phyloP scores from a whole-genome alignment of 2,329 filamentous ascomycete species.

The Microdochium nivale region DNA sequence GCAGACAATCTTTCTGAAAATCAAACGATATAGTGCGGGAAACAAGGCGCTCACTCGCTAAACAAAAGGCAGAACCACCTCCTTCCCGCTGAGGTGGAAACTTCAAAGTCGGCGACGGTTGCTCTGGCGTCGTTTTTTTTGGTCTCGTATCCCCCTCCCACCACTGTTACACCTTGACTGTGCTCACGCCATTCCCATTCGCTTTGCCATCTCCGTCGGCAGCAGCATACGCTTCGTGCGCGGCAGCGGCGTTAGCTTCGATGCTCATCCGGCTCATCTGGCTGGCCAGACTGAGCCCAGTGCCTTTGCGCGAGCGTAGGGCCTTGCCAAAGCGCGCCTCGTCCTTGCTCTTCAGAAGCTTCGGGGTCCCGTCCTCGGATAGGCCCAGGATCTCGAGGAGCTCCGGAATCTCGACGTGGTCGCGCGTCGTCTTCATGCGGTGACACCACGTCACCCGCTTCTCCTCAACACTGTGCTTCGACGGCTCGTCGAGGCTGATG shows the following conservation, averaged over 20 bases:
- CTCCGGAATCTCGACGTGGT: constrained; percentile 65
- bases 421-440: constrained; percentile 70
- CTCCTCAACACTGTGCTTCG: constrained; percentile 28
- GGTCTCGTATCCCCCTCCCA: too few species aligned
- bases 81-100: too few species aligned
- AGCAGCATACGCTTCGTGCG: neutral
- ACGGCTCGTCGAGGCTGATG: constrained; percentile 13
- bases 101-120: too few species aligned
- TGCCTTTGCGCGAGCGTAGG: constrained; percentile 41
- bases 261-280: constrained; percentile 37
- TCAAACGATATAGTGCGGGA: too few species aligned
- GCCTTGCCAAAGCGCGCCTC: constrained; percentile 38
- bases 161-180: neutral
- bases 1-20: too few species aligned
- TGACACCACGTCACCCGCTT: constrained; percentile 72
- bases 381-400: constrained; percentile 55
- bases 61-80: too few species aligned
- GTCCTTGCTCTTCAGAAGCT: constrained; percentile 21
- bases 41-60: too few species aligned
- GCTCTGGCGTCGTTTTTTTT: too few species aligned
- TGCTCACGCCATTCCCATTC: neutral
- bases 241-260: neutral
- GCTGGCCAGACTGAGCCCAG: constrained; percentile 39
- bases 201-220: neutral
- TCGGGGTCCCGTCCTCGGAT: constrained; percentile 27